Percentiles rank a stretch among this genome's conserved stretches.
phyloP scores from a whole-genome alignment of 257 asterid genomes.

The Orobanche coerulescens region DNA sequence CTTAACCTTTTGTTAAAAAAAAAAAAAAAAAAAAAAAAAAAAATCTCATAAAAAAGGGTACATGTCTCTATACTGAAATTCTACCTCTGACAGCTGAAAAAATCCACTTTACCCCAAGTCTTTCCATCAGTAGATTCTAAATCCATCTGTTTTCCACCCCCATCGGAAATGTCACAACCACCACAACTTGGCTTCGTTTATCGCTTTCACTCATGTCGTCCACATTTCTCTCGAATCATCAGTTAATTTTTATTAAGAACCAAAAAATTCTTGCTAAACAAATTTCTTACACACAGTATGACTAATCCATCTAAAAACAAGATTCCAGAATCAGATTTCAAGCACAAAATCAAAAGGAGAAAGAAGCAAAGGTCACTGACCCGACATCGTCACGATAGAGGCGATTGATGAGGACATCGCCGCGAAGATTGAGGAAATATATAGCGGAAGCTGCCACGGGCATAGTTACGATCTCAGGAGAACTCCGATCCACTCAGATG shows the following conservation, averaged over 20 bases:
- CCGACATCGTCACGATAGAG: slow-evolving; percentile 99
- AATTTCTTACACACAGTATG: not conserved
- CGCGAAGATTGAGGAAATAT: slow-evolving; percentile 92
- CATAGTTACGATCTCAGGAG: slow-evolving; percentile 45
- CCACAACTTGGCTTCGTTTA: slow-evolving; percentile 13
- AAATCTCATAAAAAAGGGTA: not conserved
- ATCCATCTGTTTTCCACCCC: slow-evolving; percentile 1
- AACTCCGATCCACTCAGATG: slow-evolving; percentile 33
- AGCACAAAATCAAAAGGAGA: not conserved
- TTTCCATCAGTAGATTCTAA: slow-evolving; percentile 5
- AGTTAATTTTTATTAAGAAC: not conserved
- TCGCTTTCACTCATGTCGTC: not conserved
- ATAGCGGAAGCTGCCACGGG: slow-evolving; percentile 99
- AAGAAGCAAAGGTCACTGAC: slow-evolving; percentile 27
- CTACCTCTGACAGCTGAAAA: slow-evolving; percentile 11
- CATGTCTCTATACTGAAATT: not conserved
- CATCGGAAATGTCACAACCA: not conserved
- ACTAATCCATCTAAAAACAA: not conserved
- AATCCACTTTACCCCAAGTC: slow-evolving; percentile 16
- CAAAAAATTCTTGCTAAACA: not conserved
- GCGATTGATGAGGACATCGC: slow-evolving; percentile 98
- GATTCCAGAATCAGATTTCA: not conserved
- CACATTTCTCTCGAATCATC: slow-evolving; percentile 15
- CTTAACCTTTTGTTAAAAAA: not conserved
- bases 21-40: not conserved